Conservation (phyloP, 352 stramenopile genomes). For the Phytophthora pinifolia region DNA sequence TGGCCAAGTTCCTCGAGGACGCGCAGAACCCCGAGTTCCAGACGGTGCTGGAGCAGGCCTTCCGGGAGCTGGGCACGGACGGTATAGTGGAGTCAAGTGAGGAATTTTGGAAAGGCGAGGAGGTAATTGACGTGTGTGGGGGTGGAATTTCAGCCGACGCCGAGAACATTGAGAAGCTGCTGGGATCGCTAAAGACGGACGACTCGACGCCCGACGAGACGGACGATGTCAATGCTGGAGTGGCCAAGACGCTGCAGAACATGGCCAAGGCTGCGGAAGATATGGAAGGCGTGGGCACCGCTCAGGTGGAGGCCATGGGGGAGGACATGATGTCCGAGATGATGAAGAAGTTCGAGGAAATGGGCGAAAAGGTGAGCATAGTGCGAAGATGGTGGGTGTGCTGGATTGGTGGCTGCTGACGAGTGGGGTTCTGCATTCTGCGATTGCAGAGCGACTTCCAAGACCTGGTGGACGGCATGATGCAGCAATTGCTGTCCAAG, state of each 20-base stretch:
- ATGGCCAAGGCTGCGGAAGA: slow-evolving; percentile 88
- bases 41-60: slow-evolving; percentile 84
- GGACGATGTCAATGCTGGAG: slow-evolving; percentile 77
- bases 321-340: slow-evolving; percentile 97
- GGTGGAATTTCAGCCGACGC: slow-evolving; percentile 37
- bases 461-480: slow-evolving; percentile 96
- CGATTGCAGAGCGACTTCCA: slow-evolving; percentile 82
- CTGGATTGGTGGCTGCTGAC: neutral
- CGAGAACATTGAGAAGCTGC: slow-evolving; percentile 69
- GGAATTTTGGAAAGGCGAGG: neutral
- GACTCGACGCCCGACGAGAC: slow-evolving; percentile 43
- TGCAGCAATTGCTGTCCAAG: slow-evolving; percentile 97
- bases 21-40: slow-evolving; percentile 88
- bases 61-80: slow-evolving; percentile 75
- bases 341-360: slow-evolving; percentile 95
- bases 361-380: slow-evolving; percentile 89
- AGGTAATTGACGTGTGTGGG: slow-evolving; percentile 9
- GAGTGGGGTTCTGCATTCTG: neutral
- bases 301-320: slow-evolving; percentile 87
- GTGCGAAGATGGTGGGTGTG: neutral
- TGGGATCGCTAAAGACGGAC: slow-evolving; percentile 60
- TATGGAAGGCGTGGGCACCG: slow-evolving; percentile 82
- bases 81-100: slow-evolving; percentile 34
- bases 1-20: slow-evolving; percentile 85
- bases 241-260: slow-evolving; percentile 89